phyloP scores from a whole-genome alignment of 306 rosid genomes.

The Carpinus fangiana region DNA sequence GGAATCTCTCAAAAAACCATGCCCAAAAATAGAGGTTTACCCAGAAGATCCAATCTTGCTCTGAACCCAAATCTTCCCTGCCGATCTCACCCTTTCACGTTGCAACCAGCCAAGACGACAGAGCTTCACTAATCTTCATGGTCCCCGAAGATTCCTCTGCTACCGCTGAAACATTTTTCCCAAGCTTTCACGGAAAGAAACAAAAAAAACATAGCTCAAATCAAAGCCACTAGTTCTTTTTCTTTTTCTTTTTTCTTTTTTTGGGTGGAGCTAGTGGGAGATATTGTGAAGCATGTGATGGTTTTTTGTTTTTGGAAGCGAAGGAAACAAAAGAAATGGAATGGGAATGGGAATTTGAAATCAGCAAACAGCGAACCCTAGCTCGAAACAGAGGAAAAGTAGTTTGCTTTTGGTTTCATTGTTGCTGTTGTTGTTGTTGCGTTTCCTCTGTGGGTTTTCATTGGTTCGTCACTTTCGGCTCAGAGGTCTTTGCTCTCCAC shows the following conservation, averaged over 20 bases:
- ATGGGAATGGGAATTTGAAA: background rate
- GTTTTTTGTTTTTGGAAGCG: slow-evolving; percentile 3
- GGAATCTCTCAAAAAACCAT: slow-evolving; percentile 11
- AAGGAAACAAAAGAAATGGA: background rate
- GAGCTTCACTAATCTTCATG: slow-evolving; percentile 47
- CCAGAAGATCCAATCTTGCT: slow-evolving; percentile 1
- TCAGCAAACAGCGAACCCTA: slow-evolving; percentile 30
- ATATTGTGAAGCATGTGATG: slow-evolving; percentile 26
- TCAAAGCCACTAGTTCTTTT: background rate
- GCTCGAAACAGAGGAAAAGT: slow-evolving; percentile 27
- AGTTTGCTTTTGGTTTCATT: slow-evolving; percentile 14
- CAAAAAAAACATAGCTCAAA: background rate
- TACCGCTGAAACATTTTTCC: slow-evolving; percentile 33
- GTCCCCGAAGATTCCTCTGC: slow-evolving; percentile 23
- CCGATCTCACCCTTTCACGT: slow-evolving; percentile 32
- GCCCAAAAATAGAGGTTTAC: slow-evolving; percentile 10
- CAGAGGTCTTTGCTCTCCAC: slow-evolving; percentile 50
- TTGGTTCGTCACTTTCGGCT: slow-evolving; percentile 91
- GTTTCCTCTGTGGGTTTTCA: slow-evolving; percentile 47
- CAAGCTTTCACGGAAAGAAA: slow-evolving; percentile 23
- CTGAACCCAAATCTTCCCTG: background rate
- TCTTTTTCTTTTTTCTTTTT: background rate
- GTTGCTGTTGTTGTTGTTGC: slow-evolving; percentile 30
- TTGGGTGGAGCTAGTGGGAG: slow-evolving; percentile 8
- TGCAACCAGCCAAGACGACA: slow-evolving; percentile 33